Evolutionary conservation across 1,139 yeast species (phyloP).

Genomic region (Taphrina populina): DNA sequence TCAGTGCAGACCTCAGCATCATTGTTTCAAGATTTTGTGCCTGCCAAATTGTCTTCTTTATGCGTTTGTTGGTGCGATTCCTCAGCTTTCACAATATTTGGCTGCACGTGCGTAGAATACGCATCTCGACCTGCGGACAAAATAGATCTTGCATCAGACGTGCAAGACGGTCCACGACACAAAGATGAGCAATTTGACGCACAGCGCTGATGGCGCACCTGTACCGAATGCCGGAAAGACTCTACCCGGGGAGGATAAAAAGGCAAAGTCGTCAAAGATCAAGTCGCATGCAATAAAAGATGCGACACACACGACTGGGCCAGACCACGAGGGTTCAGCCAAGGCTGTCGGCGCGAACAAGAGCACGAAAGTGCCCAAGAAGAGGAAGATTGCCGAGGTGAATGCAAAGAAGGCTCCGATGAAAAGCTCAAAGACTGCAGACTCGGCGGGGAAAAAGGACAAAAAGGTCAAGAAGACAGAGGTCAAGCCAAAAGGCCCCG

Average conservation of each 20-base stretch:
- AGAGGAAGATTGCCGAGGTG: conserved; percentile 14
- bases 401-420: conserved; percentile 15
- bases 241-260: conserved; percentile 7
- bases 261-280: conserved; percentile 2
- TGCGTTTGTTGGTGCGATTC: no score
- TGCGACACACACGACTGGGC: conserved; percentile 1
- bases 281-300: not conserved
- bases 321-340: conserved; percentile 17
- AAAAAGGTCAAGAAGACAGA: conserved; percentile 29
- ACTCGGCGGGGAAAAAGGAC: conserved; percentile 17
- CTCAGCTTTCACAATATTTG: no score
- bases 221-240: no score
- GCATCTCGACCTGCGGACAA: no score
- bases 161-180: no score
- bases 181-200: no score
- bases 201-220: no score
- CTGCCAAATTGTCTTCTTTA: no score
- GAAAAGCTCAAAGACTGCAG: conserved; percentile 19
- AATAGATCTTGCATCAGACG: no score
- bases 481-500: conserved; percentile 43
- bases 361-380: conserved; percentile 16
- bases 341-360: conserved; percentile 6
- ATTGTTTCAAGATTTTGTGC: no score
- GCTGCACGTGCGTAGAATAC: no score
- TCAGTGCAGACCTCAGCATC: no score